Evolutionary conservation across 306 rosid species (phyloP), one percentile per base, ranked within the genome.

Genomic region (Trifolium subterraneum): DNA sequence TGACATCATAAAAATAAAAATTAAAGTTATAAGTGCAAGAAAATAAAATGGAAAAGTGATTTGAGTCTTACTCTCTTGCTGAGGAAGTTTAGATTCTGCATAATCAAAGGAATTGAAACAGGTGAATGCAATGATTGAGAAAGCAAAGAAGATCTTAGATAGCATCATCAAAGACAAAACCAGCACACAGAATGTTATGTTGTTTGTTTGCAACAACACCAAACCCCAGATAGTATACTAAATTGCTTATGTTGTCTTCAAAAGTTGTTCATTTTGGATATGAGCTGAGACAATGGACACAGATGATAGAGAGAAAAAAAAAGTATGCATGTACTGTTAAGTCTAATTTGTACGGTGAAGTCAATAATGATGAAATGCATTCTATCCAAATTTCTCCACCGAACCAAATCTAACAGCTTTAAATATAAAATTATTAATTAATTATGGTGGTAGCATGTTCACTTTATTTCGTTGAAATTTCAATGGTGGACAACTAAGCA

Each of bases 81-180:
- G 79, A 5, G 84, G 82, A 18, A 83, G 76, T 25, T 67, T 79
- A 20, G 81, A 79, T 67, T 79, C 61, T 66, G 84, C 74, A 44
- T 23, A 76, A 25, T 62, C 36, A 1, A 82, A 36, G 62, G 64
- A 72, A 33, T 41, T 48, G 68, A 83, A 79, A 16, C 79, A 83
- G 66, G 70, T 51, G 47, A 75, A 47, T 3, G 77, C 54, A 42
- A 71, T 14, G 80, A 83, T 22, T 72, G 67, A 63, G 60, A 83
- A 67, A 71, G 62, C 60, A 18, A 76, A 76, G 65, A 59, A 68
- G 65, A 15, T 66, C 18, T 27, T 45, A 22, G 70, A 36, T 35
- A 60, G 39, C 81, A 83, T 75, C 73, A 31, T 79, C 14, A 36
- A n/a, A 29, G 42, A 52, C 6, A 14, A 10, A 33, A 5, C 38